Conservation (phyloP, 495 filamentous ascomycete genomes). For the Aspergillus sclerotiicarbonarius region DNA sequence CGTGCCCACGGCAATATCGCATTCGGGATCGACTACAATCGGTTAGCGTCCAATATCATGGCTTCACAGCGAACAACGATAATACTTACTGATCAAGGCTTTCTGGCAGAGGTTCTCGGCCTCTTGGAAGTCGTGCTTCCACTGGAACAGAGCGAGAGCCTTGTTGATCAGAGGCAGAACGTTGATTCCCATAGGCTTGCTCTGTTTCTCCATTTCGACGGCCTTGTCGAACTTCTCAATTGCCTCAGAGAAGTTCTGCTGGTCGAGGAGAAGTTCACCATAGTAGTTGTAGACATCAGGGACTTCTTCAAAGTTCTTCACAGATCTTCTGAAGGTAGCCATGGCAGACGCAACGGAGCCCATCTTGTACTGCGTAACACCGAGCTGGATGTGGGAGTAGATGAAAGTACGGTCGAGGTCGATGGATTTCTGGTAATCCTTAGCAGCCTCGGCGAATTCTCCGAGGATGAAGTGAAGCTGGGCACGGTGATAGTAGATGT, state of each 20-base stretch:
- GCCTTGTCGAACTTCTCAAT: constrained; percentile 98
- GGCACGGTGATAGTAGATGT: constrained; percentile 99
- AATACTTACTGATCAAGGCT: constrained; percentile 85
- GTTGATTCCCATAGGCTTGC: constrained; percentile 92
- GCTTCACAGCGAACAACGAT: too few relatives aligned
- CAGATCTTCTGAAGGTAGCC: constrained; percentile 94
- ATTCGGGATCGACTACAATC: constrained; percentile 91
- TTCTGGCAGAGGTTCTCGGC: constrained; percentile 96
- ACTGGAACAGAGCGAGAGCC: constrained; percentile 93
- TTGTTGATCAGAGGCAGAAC: constrained; percentile 98
- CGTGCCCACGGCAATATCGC: constrained; percentile 97
- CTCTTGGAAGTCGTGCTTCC: constrained; percentile 93
- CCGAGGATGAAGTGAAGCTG: constrained; percentile 97
- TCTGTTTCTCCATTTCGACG: constrained; percentile 94
- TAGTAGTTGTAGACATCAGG: constrained; percentile 99
- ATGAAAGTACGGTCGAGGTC: constrained; percentile 94
- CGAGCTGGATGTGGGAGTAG: constrained; percentile 98
- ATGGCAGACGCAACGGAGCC: constrained; percentile 96
- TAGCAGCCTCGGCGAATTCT: constrained; percentile 88
- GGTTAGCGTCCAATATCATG: constrained; percentile 14
- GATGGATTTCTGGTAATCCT: constrained; percentile 99
- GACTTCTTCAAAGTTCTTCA: constrained; percentile 96
- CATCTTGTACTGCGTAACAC: constrained; percentile 99
- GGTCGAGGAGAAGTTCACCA: constrained; percentile 95
- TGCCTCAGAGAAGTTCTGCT: constrained; percentile 90